These are phyloP conservation scores for Lactarius deliciosus DNA, from an alignment of 768 basidiomycete species.

Conservation along the genomic window DNA sequence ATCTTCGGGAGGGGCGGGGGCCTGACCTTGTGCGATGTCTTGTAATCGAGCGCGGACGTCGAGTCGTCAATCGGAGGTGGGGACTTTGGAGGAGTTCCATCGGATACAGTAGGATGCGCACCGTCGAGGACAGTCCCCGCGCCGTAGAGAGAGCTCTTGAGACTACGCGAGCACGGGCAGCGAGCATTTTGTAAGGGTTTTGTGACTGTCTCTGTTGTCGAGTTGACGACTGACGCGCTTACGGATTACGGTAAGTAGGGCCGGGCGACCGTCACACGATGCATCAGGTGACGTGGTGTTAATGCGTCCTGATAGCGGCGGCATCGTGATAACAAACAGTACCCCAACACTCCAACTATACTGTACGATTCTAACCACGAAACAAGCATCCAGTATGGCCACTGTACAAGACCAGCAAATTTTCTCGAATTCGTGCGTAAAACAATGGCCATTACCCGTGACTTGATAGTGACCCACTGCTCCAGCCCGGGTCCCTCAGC, in stretches of 20 bases:
- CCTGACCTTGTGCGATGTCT: conserved; percentile 61
- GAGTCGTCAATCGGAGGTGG: conserved; percentile 87
- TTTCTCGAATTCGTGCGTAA: background rate
- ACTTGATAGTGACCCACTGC: background rate
- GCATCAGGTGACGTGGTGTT: too few species aligned
- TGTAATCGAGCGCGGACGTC: conserved; percentile 94
- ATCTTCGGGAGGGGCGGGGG: conserved; percentile 86
- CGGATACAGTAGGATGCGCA: conserved; percentile 27
- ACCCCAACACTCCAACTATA: background rate
- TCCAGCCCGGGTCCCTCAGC: background rate
- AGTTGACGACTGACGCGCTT: background rate
- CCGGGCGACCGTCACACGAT: too few species aligned
- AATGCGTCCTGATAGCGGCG: too few species aligned
- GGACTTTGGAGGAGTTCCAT: conserved; percentile 53
- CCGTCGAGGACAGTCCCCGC: conserved; percentile 33
- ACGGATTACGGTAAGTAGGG: too few species aligned
- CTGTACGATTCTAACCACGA: background rate
- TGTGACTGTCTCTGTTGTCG: background rate
- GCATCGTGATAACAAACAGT: background rate
- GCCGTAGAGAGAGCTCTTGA: conserved; percentile 11
- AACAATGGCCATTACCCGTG: background rate
- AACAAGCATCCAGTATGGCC: background rate
- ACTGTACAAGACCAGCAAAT: background rate
- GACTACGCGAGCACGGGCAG: conserved; percentile 11
- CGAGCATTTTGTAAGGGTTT: conserved; percentile 16